Conservation (phyloP, 2,329 filamentous ascomycete species). For the Trichoderma sp. region DNA sequence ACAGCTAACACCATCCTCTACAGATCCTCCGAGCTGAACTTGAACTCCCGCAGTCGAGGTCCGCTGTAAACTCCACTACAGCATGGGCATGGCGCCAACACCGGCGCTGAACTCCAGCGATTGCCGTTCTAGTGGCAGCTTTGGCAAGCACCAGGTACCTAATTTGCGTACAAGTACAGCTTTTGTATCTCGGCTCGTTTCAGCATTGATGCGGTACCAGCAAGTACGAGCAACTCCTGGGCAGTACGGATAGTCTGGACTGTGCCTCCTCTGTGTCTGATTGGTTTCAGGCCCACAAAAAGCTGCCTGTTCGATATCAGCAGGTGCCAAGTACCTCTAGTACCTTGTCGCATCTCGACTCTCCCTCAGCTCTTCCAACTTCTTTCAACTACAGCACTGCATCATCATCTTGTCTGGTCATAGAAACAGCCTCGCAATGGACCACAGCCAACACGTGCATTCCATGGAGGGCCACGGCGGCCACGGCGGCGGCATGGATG, state of each 20-base stretch:
- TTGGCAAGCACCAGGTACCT: neutral
- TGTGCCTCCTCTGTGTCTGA: neutral
- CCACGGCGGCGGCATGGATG: slow-evolving; percentile 53
- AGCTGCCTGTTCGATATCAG: neutral
- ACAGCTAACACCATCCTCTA: neutral
- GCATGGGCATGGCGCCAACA: neutral
- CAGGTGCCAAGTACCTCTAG: neutral
- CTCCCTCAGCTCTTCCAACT: neutral
- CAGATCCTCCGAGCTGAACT: neutral
- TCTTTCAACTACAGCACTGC: neutral
- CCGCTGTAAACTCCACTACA: neutral
- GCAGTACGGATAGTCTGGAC: neutral
- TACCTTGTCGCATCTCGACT: neutral
- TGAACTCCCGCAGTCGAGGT: neutral
- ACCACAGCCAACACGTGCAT: slow-evolving; percentile 44
- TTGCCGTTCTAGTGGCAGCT: neutral
- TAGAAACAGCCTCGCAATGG: slow-evolving; percentile 28
- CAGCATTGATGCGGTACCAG: neutral
- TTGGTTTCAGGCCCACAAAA: neutral
- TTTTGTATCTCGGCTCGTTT: neutral
- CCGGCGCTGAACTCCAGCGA: neutral
- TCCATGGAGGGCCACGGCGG: slow-evolving; percentile 47
- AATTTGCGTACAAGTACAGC: slow-evolving; percentile 7
- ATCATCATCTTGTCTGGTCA: neutral
- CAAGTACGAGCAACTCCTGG: neutral